phyloP scores from a whole-genome alignment of 2,329 filamentous ascomycete species.

The Westerdykella sp. region DNA sequence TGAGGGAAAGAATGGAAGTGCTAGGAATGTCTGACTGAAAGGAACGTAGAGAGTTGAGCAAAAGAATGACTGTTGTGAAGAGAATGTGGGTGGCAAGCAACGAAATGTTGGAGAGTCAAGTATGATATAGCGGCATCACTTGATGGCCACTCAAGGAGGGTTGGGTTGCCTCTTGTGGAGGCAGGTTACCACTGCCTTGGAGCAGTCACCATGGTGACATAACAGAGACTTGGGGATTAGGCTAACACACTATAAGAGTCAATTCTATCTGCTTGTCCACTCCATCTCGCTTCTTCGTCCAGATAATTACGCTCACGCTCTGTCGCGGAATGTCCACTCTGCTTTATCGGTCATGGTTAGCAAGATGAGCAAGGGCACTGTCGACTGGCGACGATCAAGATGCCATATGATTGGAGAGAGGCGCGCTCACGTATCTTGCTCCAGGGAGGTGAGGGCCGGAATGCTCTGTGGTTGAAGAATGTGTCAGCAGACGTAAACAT shows the following conservation, averaged over 20 bases:
- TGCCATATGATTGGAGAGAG: constrained; percentile 31
- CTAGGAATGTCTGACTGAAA: constrained; percentile 41
- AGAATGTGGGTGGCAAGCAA: constrained; percentile 29
- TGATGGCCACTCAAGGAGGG: constrained; percentile 19
- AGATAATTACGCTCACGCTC: constrained; percentile 26
- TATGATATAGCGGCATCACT: constrained; percentile 25
- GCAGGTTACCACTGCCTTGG: constrained; percentile 27
- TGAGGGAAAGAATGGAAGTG: constrained; percentile 24
- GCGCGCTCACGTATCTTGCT: constrained; percentile 19
- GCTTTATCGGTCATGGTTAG: constrained; percentile 27
- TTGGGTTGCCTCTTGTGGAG: constrained; percentile 20
- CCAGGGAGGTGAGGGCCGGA: constrained; percentile 31
- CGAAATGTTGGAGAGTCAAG: constrained; percentile 26
- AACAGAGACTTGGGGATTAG: constrained; percentile 26
- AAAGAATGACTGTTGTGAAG: constrained; percentile 40
- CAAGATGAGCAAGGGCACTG: constrained; percentile 34
- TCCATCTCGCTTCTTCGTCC: constrained; percentile 26
- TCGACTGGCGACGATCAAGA: constrained; percentile 26
- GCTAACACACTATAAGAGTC: constrained; percentile 27
- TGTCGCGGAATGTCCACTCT: constrained; percentile 23
- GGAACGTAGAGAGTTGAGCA: constrained; percentile 41
- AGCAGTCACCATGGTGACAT: constrained; percentile 29
- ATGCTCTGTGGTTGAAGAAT: constrained; percentile 31
- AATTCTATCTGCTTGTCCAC: constrained; percentile 7
- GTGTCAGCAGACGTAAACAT: constrained; percentile 34